A percentile compares a stretch with the other conserved stretches of the same genome.
These are phyloP conservation scores for Panicum virgatum DNA, from an alignment of 202 grass and related monocot genomes.

Conservation along the genomic window DNA sequence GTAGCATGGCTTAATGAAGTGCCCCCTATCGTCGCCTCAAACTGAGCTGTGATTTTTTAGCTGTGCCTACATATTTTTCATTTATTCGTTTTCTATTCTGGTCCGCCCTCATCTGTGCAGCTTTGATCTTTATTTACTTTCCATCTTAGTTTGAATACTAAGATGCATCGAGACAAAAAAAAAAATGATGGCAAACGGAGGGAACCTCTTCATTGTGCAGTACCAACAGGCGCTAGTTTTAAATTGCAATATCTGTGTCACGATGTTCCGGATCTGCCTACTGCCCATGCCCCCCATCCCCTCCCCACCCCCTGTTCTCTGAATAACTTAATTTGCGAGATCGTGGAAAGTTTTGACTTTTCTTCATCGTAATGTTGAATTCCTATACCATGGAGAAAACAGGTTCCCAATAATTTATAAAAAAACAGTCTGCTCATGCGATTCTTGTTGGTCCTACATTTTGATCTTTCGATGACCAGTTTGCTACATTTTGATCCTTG, in stretches of 20 bases:
- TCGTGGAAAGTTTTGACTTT: conserved; percentile 4
- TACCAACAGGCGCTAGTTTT: background rate
- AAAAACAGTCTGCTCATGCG: background rate
- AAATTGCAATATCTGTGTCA: conserved; percentile 7
- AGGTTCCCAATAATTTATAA: background rate
- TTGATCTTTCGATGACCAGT: background rate
- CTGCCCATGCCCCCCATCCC: background rate
- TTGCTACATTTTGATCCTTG: background rate
- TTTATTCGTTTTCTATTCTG: background rate
- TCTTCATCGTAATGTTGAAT: conserved; percentile 9
- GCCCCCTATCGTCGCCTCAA: background rate
- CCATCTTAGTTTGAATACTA: no score
- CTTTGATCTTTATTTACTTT: background rate
- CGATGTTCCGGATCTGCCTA: background rate
- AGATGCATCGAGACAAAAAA: conserved; percentile 11
- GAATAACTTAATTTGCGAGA: background rate
- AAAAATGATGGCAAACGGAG: background rate
- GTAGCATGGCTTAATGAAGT: background rate
- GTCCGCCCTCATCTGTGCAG: background rate
- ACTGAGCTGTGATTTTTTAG: background rate
- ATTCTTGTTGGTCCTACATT: conserved; percentile 11
- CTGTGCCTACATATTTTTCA: background rate
- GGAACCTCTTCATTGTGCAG: conserved; percentile 1
- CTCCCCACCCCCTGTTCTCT: conserved; percentile 2
- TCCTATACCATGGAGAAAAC: background rate